Evolutionary conservation across 352 stramenopile species (phyloP).

Genomic region (Phytophthora sp.): DNA sequence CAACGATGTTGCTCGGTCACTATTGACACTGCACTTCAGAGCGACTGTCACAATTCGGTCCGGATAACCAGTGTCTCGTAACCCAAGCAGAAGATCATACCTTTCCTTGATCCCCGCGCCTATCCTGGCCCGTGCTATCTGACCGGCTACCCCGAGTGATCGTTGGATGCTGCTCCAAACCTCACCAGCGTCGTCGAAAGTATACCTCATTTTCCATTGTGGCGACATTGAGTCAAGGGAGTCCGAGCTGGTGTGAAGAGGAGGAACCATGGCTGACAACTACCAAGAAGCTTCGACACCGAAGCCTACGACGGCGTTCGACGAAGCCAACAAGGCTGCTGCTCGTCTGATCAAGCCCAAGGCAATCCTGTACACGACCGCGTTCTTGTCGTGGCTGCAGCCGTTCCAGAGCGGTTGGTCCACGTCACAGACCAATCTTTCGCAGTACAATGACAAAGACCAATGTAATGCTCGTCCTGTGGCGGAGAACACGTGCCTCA

Average conservation of each 20-base stretch:
- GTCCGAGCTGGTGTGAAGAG: not conserved
- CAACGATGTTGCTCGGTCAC: not conserved
- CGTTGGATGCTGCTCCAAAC: too few species aligned
- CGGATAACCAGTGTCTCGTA: not conserved
- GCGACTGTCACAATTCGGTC: not conserved
- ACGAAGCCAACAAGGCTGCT: constrained; percentile 21
- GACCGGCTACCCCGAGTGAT: too few species aligned
- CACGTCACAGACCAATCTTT: constrained; percentile 14
- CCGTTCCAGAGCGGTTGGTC: constrained; percentile 18
- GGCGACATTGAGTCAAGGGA: not conserved
- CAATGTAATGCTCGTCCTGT: constrained; percentile 14
- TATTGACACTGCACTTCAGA: too few species aligned
- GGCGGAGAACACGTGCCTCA: constrained; percentile 13
- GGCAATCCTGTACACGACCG: constrained; percentile 10
- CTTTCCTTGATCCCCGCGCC: not conserved
- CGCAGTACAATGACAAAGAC: constrained; percentile 11
- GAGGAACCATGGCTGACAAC: not conserved
- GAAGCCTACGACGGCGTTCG: constrained; percentile 2
- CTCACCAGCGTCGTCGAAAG: not conserved
- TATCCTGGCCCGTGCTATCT: not conserved
- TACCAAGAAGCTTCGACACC: not conserved
- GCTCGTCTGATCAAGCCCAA: constrained; percentile 15
- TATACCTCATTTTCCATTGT: not conserved
- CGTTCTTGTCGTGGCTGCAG: constrained; percentile 11
- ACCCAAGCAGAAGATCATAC: not conserved